Base-by-base conservation (phyloP, 306 rosid species). In the Hylodesmum podocarpum region DNA sequence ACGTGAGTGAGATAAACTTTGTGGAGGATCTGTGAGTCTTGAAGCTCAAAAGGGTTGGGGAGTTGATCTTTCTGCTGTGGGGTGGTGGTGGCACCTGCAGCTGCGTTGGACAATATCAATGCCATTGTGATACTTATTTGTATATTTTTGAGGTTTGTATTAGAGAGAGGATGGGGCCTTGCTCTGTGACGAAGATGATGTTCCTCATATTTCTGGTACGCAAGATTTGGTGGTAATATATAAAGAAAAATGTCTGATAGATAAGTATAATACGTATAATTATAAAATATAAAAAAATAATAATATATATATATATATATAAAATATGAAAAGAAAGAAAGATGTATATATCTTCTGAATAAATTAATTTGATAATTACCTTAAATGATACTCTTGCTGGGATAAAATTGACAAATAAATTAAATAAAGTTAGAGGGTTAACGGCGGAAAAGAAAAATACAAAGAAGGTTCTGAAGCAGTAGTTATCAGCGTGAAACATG, bases 1-100 rank as follows among this genome's bases (percentile, higher is more conserved):
- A 70, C 46, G 2, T 78, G 82, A 3, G 72, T 70, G 18, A 61
- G 72, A 78, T 70, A 70, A 47, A 71, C 78, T 18, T 59, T 78
- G 78, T 36, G 1, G 4, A 62, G 72, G 72, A 78, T 78, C 19
- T 47, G 15, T 59, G 7, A 2, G 12, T 47, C 72, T 1, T 18
- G 24, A 25, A 70, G 77, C 0, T 24, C 27, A 27, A 78, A 47
- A 6, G 82, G 82, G 46, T 78, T 61, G 6, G 78, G 82, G 16
- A 78, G 78, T 13, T 70, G 44, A 62, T 70, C 15, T 59, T 78
- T 78, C 46, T 70, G 77, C 19, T 57, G 24, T 9, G 51, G 8
- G 10, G 29, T 44, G 29, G 29, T 44, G 29, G 63, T 69, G 27
- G 24, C 63, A 69, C 25, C 47, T 44, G 63, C 28, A 58, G 13